Percentiles rank a stretch among this genome's conserved stretches.
phyloP scores from a whole-genome alignment of 2,329 filamentous ascomycete species.

The Paecilomyces sp. region DNA sequence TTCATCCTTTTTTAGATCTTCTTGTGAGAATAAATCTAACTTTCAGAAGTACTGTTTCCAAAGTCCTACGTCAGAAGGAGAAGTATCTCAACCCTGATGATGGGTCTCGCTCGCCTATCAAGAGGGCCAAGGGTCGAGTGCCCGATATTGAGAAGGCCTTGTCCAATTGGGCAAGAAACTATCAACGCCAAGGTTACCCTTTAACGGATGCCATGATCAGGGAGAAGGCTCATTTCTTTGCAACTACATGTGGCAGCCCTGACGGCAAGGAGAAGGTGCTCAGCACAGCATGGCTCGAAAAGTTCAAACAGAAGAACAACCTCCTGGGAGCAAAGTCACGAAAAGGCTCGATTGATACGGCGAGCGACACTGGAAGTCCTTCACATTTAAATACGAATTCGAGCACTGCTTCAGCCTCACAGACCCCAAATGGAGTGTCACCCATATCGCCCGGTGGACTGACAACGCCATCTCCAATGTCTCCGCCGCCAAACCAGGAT shows the following conservation, averaged over 20 bases:
- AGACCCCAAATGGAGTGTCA: conserved; percentile 61
- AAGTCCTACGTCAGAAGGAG: conserved; percentile 89
- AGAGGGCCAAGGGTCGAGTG: conserved; percentile 74
- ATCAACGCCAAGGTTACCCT: conserved; percentile 65
- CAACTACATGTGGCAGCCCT: conserved; percentile 61
- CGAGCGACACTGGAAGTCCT: conserved; percentile 63
- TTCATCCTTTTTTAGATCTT: background rate
- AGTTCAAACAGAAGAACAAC: conserved; percentile 87
- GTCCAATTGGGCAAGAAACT: conserved; percentile 77
- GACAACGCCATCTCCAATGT: conserved; percentile 62
- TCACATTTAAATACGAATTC: conserved; percentile 51
- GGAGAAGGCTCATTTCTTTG: conserved; percentile 77
- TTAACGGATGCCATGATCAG: conserved; percentile 75
- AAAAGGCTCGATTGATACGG: conserved; percentile 41
- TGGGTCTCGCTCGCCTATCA: conserved; percentile 69
- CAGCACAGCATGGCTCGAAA: conserved; percentile 77
- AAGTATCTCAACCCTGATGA: conserved; percentile 83
- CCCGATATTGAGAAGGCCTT: conserved; percentile 90
- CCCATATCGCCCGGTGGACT: conserved; percentile 64
- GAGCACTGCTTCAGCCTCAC: conserved; percentile 48
- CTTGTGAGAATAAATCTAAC: background rate
- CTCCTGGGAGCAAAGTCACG: conserved; percentile 48
- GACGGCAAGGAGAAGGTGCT: conserved; percentile 66
- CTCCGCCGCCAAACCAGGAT: conserved; percentile 63
- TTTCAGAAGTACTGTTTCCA: conserved; percentile 81